Evolutionary conservation across 345 rosid species (phyloP).

Genomic region (Hibiscus mutabilis): DNA sequence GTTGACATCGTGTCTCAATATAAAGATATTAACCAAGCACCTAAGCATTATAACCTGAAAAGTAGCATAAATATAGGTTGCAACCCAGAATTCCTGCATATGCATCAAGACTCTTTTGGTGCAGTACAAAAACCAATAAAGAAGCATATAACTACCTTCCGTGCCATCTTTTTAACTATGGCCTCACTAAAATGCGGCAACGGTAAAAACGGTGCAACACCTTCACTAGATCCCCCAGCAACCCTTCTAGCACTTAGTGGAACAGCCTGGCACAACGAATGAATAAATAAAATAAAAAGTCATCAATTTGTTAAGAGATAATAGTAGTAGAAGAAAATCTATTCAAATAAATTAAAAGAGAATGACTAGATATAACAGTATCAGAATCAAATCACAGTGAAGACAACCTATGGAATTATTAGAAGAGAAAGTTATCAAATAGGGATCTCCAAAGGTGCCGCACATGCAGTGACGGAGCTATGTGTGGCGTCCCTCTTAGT

Average conservation of each 20-base stretch:
- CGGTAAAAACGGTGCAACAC: conserved; percentile 91
- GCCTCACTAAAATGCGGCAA: conserved; percentile 86
- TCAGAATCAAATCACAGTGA: neutral
- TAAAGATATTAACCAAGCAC: neutral
- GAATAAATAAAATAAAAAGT: conserved; percentile 5
- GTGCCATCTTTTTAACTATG: conserved; percentile 76
- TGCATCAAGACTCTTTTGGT: neutral
- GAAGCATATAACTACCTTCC: conserved; percentile 49
- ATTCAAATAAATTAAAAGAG: neutral
- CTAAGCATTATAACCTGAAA: neutral
- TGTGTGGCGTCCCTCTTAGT: no score
- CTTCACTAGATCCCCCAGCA: conserved; percentile 81
- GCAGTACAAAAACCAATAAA: neutral
- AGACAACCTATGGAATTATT: neutral
- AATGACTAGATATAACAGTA: neutral
- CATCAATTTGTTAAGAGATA: neutral
- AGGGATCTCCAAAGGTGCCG: neutral
- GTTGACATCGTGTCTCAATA: neutral
- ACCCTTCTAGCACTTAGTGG: conserved; percentile 92
- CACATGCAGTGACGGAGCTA: neutral
- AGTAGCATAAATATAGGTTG: neutral
- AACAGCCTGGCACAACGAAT: conserved; percentile 60
- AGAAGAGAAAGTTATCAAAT: neutral
- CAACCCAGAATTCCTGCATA: neutral
- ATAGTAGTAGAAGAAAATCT: neutral